Percentiles rank a stretch among this genome's conserved stretches.
Evolutionary conservation across 257 asterid genomes (phyloP).

Genomic region (Apocynum venetum): DNA sequence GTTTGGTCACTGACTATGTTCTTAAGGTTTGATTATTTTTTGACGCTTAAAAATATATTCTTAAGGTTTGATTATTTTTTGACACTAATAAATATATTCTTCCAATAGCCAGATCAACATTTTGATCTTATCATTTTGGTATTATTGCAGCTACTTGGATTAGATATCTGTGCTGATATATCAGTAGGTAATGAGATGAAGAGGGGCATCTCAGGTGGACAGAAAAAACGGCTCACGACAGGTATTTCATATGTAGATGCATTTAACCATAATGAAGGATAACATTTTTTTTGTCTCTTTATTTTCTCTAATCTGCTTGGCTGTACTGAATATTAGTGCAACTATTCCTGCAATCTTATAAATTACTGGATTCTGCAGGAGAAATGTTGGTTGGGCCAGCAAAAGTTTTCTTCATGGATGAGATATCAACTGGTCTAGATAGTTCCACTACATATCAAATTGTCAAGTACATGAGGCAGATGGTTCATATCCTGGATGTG

Average conservation of each 20-base stretch:
- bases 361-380: conserved; percentile 39
- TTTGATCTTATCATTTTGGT: conserved; percentile 2
- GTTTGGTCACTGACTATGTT: conserved; percentile 77
- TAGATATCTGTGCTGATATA: conserved; percentile 90
- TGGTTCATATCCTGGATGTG: conserved; percentile 90
- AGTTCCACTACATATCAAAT: conserved; percentile 93
- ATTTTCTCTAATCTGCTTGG: conserved; percentile 1
- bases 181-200: conserved; percentile 89
- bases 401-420: conserved; percentile 94
- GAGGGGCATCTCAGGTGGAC: conserved; percentile 97
- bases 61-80: conserved; percentile 45
- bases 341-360: background rate
- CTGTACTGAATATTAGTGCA: background rate
- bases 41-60: background rate
- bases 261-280: background rate
- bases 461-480: conserved; percentile 77
- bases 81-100: conserved; percentile 1
- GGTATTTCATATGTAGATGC: conserved; percentile 34
- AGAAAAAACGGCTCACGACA: conserved; percentile 90
- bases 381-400: conserved; percentile 98
- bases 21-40: conserved; percentile 56
- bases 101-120: background rate
- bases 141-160: conserved; percentile 68
- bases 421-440: conserved; percentile 96
- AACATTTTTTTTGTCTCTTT: background rate